Base-by-base conservation (phyloP, 2,329 filamentous ascomycete species). In the Fusarium graminum region DNA sequence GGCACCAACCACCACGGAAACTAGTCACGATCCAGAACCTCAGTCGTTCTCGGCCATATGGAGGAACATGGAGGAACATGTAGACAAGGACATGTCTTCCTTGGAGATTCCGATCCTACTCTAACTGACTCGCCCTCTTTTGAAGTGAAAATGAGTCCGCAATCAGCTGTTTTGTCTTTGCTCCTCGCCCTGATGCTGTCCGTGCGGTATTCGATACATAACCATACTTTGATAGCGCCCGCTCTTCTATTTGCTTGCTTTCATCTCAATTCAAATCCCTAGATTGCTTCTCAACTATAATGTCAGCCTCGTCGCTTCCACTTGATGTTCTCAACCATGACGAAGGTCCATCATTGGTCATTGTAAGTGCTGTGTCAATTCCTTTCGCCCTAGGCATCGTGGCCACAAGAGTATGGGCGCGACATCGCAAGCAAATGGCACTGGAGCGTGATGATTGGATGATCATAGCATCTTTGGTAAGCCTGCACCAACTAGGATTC, bases 381-480 rank as follows among this genome's bases (percentile, higher is more conserved):
- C 54, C 54, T 2, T 51, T 52, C 0, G 16, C 40, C 0, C 42
- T 52, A 0, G 19, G 28, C 1, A 26, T 46, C 2, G 58, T 61
- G 1, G 54, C 17, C 3, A 36, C 38, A 0, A 30, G 54, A 4
- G 12, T 61, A 14, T 61, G 45, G 58, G 41, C 45, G 3, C 42
- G 58, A 0, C 38, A 52, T 2, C 40, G 46, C 6, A 60, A 61
- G 6, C 41, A 25, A 1, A 34, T 59, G n/a, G 3, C 29, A 1
- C 47, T 59, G 4, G 36, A 26, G 4, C 25, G 38, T 22, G 54
- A 61, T 3, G 58, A 53, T 12, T 61, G 57, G 11, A 22, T 53
- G 34, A 38, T 53, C 4, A 14, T 59, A 0, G 14, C 29, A 19
- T 59, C 52, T 2, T 3, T 59, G 12, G 56, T 59, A 14, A 17